phyloP scores from a whole-genome alignment of 139 green algal genomes.

The Pycnococcus provasolii region DNA sequence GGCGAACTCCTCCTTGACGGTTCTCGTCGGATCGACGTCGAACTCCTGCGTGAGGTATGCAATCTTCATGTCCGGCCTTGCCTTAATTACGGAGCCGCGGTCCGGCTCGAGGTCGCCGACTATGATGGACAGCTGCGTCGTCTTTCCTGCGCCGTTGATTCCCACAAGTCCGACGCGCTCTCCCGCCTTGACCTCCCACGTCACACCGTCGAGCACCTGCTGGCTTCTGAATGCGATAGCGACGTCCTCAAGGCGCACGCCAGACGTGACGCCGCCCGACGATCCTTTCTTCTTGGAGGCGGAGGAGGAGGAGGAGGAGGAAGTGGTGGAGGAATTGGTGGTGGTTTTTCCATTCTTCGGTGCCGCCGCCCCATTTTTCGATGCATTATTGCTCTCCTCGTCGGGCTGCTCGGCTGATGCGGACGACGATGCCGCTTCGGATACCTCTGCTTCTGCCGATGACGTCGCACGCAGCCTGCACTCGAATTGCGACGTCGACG shows the following conservation, averaged over 20 bases:
- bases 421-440: no score
- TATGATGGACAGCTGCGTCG: slow-evolving; percentile 94
- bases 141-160: slow-evolving; percentile 97
- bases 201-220: slow-evolving; percentile 71
- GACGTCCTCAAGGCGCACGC: slow-evolving; percentile 20
- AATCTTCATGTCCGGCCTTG: slow-evolving; percentile 50
- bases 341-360: no score
- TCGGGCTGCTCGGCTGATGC: no score
- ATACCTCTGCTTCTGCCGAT: no score
- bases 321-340: no score
- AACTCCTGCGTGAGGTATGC: slow-evolving; percentile 96
- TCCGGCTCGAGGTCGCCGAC: slow-evolving; percentile 74
- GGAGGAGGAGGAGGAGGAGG: no score
- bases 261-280: slow-evolving; percentile 10
- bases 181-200: slow-evolving; percentile 93
- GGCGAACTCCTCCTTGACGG: slow-evolving; percentile 91
- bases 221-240: slow-evolving; percentile 83
- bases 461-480: no score
- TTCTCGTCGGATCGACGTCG: slow-evolving; percentile 74
- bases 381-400: no score
- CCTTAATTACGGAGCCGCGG: slow-evolving; percentile 64
- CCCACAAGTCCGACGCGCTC: slow-evolving; percentile 93
- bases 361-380: no score
- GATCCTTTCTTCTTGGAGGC: not conserved
- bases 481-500: no score